A percentile compares a stretch with the other conserved stretches of the same genome.
Evolutionary conservation across 2,329 filamentous ascomycete genomes (phyloP).

Genomic region (Chaetoscypha palmicola): DNA sequence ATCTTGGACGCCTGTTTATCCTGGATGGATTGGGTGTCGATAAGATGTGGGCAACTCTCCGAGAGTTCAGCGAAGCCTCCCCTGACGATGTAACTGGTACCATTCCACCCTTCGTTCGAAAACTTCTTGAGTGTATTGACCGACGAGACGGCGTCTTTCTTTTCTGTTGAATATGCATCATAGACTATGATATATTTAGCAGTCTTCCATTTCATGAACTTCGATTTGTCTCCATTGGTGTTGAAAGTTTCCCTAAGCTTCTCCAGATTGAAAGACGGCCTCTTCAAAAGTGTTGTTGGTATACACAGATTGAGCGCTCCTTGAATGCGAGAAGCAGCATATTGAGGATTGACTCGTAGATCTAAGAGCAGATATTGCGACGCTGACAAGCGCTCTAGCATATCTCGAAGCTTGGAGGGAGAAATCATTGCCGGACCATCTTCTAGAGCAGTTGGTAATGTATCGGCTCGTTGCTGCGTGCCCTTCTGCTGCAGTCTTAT

Average conservation of each 20-base stretch:
- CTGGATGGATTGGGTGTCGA: constrained; percentile 45
- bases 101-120: constrained; percentile 71
- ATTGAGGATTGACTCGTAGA: constrained; percentile 80
- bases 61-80: constrained; percentile 77
- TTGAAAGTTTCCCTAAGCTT: constrained; percentile 86
- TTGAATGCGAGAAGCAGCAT: constrained; percentile 63
- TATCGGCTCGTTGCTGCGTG: constrained; percentile 39
- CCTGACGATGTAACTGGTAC: constrained; percentile 65
- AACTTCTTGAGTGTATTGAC: constrained; percentile 94
- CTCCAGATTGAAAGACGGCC: constrained; percentile 80
- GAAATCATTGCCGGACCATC: constrained; percentile 45
- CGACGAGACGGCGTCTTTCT: constrained; percentile 73
- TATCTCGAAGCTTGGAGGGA: constrained; percentile 45
- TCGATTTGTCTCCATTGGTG: constrained; percentile 57
- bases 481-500: constrained; percentile 21
- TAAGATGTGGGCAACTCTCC: constrained; percentile 53
- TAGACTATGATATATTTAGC: constrained; percentile 80
- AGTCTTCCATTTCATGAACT: constrained; percentile 69
- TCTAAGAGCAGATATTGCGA: constrained; percentile 62
- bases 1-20: constrained; percentile 35
- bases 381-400: constrained; percentile 40
- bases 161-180: constrained; percentile 67
- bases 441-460: constrained; percentile 45
- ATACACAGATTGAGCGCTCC: constrained; percentile 91
- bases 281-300: constrained; percentile 85